Evolutionary conservation across 1,139 yeast genomes (phyloP).

Genomic region (Blastobotrys illinoisensis): DNA sequence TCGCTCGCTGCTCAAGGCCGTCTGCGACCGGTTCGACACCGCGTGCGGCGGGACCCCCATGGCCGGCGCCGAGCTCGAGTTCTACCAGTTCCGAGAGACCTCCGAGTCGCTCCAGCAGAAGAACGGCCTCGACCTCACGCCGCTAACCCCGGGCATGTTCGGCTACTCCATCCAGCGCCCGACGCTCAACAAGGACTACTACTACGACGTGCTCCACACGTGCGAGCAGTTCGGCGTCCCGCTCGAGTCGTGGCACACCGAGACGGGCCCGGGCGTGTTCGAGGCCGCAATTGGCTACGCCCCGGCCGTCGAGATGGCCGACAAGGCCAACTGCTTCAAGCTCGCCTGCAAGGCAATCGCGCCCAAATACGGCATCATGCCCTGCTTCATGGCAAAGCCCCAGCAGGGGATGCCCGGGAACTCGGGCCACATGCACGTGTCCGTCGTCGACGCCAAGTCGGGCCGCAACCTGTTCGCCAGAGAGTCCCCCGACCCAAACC

Average conservation of each 20-base stretch:
- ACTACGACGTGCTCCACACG: conserved; percentile 27
- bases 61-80: conserved; percentile 36
- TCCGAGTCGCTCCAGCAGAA: conserved; percentile 27
- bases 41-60: conserved; percentile 20
- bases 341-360: conserved; percentile 32
- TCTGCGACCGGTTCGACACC: conserved; percentile 18
- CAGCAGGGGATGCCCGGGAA: conserved; percentile 35
- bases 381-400: conserved; percentile 39
- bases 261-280: conserved; percentile 38
- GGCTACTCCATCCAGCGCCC: conserved; percentile 36
- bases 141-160: conserved; percentile 35
- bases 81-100: conserved; percentile 32
- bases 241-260: conserved; percentile 37
- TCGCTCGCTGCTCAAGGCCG: conserved; percentile 25
- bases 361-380: conserved; percentile 29
- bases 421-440: conserved; percentile 36
- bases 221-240: conserved; percentile 26
- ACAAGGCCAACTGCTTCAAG: conserved; percentile 33
- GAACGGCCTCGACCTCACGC: conserved; percentile 26
- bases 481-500: conserved; percentile 22
- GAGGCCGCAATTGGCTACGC: conserved; percentile 36
- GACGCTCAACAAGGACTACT: conserved; percentile 29
- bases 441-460: conserved; percentile 25
- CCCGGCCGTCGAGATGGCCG: conserved; percentile 31
- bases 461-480: conserved; percentile 32